Evolutionary conservation across 495 filamentous ascomycete genomes (phyloP), one percentile per base, ranked within the genome.

Genomic region (Hypoxylon perforatum): DNA sequence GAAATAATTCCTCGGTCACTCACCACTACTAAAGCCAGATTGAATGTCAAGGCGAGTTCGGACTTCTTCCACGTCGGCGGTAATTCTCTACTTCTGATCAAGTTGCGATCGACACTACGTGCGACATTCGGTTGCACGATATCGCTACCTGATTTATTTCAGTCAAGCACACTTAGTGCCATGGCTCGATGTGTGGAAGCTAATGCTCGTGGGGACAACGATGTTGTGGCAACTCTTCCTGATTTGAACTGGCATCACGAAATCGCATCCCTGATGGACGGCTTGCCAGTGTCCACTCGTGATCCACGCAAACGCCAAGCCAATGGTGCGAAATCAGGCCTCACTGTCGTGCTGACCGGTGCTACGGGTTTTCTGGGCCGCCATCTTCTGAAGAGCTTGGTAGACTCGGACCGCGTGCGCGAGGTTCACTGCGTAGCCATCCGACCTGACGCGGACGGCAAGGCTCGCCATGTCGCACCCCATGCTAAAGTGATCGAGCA

Each of bases 51-150:
- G 21, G 82, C 33, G 4, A 7, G 3, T 4, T 4, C 74, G 0
- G 70, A 75, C 47, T 79, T 78, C 50, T 78, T 79, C 71, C 50
- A 66, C 39, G 51, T 74, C 17, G 78, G 77, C 8, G 78, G 78
- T 2, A 76, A 67, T 47, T 81, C 77, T 0, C 30, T 79, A 9
- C 46, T 73, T 5, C 44, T 77, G 1, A 50, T 81, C 42, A 52
- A 54, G 0, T 65, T 81, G 3, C 77, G 59, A 50, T 50, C 22
- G 5, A 15, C 53, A 73, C 19, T 49, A 47, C 19, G 41, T 61
- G 9, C 3, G 15, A 14, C 61, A 1, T 48, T 61, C 12, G 36
- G 22, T 10, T 18, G 52, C 4, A 4, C 1, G 3, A 7, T 67
- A 4, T 30, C 55, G 0, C 23, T 71, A 9, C 42, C 38, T 12